Conservation (phyloP, 768 basidiomycete genomes). For the Tylopilus sp. region DNA sequence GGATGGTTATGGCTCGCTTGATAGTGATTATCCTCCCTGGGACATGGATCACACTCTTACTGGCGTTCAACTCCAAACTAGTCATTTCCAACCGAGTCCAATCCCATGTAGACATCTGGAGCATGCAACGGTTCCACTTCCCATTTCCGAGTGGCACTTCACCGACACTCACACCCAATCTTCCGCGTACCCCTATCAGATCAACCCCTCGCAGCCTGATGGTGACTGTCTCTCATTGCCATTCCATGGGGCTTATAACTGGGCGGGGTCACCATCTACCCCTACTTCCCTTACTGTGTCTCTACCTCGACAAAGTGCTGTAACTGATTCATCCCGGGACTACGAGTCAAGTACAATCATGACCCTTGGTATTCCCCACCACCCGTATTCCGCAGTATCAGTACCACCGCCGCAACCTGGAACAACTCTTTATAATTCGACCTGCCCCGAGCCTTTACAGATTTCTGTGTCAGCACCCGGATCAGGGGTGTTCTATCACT, state of each 20-base stretch:
- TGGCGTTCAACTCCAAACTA: not conserved
- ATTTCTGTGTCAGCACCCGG: not conserved
- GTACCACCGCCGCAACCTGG: conserved; percentile 4
- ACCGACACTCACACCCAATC: not conserved
- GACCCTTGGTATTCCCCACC: not conserved
- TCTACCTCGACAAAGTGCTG: conserved; percentile 1
- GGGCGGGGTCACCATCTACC: not conserved
- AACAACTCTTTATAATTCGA: not conserved
- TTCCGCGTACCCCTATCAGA: not conserved
- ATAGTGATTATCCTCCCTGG: not conserved
- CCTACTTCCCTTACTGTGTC: not conserved
- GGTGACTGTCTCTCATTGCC: not conserved
- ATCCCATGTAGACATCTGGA: conserved; percentile 3
- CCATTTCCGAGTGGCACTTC: conserved; percentile 8
- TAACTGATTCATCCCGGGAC: not conserved
- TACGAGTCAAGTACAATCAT: not conserved
- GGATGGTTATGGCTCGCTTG: not conserved
- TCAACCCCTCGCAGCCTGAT: not conserved
- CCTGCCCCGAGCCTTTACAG: not conserved
- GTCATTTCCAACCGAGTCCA: not conserved
- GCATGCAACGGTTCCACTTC: not conserved
- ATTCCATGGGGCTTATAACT: conserved; percentile 5
- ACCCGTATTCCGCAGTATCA: conserved; percentile 1
- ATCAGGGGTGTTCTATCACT: not conserved
- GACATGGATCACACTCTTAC: not conserved